Evolutionary conservation across 2,329 filamentous ascomycete species (phyloP).

Genomic region (Microdochium trichocladiopsis): DNA sequence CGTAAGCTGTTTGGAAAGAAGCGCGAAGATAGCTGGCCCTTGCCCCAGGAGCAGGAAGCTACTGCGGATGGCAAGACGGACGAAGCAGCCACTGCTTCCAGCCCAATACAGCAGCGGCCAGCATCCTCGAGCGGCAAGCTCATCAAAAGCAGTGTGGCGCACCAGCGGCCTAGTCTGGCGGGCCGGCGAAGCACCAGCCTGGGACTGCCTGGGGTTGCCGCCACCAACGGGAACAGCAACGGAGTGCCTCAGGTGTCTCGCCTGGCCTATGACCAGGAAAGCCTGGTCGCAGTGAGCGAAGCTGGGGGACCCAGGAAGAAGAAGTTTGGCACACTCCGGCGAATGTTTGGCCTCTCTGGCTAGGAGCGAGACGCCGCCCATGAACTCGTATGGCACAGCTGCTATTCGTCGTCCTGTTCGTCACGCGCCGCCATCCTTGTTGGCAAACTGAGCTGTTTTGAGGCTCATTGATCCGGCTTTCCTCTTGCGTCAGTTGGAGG

Average conservation of each 20-base stretch:
- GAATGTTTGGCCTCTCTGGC: conserved; percentile 48
- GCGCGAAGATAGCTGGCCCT: conserved; percentile 40
- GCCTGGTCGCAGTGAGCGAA: conserved; percentile 4
- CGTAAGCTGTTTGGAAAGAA: conserved; percentile 32
- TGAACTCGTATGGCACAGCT: too few species aligned
- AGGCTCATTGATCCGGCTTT: too few species aligned
- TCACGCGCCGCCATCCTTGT: too few species aligned
- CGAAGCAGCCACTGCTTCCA: conserved; percentile 13
- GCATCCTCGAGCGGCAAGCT: conserved; percentile 6
- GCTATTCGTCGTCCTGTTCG: too few species aligned
- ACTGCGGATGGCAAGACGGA: conserved; percentile 21
- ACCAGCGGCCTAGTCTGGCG: neutral
- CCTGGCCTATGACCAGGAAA: conserved; percentile 6
- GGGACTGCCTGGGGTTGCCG: conserved; percentile 23
- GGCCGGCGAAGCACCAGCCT: conserved; percentile 17
- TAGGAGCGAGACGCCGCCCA: conserved; percentile 19
- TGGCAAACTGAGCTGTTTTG: too few species aligned
- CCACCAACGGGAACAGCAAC: conserved; percentile 26
- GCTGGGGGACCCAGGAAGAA: conserved; percentile 30
- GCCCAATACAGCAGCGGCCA: conserved; percentile 5
- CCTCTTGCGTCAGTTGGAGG: too few species aligned
- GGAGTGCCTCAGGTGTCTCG: conserved; percentile 10
- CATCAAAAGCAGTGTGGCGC: neutral
- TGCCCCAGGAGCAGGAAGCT: conserved; percentile 24
- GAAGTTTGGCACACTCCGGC: conserved; percentile 49